A percentile compares a stretch with the other conserved stretches of the same genome.
Evolutionary conservation across 768 basidiomycete genomes (phyloP).

Genomic region (Fistulinella prunicolor): DNA sequence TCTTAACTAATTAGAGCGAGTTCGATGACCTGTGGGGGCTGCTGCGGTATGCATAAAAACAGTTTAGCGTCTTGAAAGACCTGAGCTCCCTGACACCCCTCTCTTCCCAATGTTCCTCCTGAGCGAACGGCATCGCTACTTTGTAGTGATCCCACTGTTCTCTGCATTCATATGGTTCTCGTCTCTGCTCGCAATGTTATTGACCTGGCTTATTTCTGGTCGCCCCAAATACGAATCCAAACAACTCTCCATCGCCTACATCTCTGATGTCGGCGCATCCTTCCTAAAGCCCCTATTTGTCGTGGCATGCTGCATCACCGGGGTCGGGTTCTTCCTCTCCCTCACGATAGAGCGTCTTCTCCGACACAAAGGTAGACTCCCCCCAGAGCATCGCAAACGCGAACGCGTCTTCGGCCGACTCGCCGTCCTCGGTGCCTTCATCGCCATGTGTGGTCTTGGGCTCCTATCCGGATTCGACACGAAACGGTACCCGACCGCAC

Average conservation of each 20-base stretch:
- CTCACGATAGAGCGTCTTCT: constrained; percentile 61
- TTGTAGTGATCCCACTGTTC: constrained; percentile 62
- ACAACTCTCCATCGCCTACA: constrained; percentile 62
- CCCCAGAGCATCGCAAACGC: constrained; percentile 53
- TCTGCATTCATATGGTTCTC: constrained; percentile 66
- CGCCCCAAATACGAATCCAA: constrained; percentile 48
- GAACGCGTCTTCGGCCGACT: constrained; percentile 54
- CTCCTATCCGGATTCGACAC: constrained; percentile 74
- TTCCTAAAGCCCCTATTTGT: constrained; percentile 75
- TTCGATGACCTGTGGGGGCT: neutral
- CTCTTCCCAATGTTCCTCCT: constrained; percentile 18
- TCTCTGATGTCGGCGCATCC: constrained; percentile 75
- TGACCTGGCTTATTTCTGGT: constrained; percentile 69
- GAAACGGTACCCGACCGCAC: constrained; percentile 45
- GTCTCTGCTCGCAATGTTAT: constrained; percentile 67
- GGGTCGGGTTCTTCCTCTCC: constrained; percentile 56
- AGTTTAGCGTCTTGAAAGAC: neutral
- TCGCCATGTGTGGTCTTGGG: constrained; percentile 64
- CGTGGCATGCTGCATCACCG: constrained; percentile 61
- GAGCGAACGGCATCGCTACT: constrained; percentile 47
- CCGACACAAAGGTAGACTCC: constrained; percentile 64
- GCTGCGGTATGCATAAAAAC: constrained; percentile 6
- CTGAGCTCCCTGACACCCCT: neutral
- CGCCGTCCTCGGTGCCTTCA: constrained; percentile 57
- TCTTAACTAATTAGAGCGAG: no score